Conservation (phyloP, 768 basidiomycete genomes). For the Suillus americanus region DNA sequence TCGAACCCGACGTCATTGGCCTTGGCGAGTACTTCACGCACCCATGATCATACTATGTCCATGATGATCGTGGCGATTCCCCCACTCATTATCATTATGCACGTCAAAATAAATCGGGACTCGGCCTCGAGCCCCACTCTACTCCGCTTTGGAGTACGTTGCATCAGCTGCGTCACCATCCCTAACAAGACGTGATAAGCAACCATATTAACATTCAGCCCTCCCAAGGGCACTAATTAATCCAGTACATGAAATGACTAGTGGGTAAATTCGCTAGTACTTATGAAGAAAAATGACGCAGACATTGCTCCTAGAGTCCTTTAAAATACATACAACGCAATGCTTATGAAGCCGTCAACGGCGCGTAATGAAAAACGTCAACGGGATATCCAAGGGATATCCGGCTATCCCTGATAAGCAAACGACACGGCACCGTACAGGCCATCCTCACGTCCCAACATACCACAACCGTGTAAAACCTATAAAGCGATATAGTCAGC, state of each 20-base stretch:
- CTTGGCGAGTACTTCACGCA: neutral
- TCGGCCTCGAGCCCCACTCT: neutral
- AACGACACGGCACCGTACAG: conserved; percentile 93
- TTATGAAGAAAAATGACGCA: neutral
- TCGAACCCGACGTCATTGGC: neutral
- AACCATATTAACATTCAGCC: conserved; percentile 6
- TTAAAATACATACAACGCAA: neutral
- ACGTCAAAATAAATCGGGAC: neutral
- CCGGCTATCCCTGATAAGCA: conserved; percentile 78
- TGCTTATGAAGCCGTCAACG: neutral
- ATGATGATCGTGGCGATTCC: neutral
- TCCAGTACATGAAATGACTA: conserved; percentile 7
- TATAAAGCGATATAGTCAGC: conserved; percentile 26
- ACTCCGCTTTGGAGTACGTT: neutral
- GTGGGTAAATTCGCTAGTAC: neutral
- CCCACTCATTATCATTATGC: too few relatives aligned
- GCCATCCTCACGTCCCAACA: conserved; percentile 91
- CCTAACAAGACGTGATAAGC: neutral
- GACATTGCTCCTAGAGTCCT: neutral
- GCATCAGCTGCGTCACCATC: neutral
- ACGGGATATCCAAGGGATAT: neutral
- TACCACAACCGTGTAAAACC: conserved; percentile 86
- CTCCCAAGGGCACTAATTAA: conserved; percentile 9
- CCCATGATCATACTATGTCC: neutral
- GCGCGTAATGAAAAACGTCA: neutral